These are phyloP conservation scores for Cucurbita moschata DNA, from an alignment of 306 rosid species.

Conservation along the genomic window DNA sequence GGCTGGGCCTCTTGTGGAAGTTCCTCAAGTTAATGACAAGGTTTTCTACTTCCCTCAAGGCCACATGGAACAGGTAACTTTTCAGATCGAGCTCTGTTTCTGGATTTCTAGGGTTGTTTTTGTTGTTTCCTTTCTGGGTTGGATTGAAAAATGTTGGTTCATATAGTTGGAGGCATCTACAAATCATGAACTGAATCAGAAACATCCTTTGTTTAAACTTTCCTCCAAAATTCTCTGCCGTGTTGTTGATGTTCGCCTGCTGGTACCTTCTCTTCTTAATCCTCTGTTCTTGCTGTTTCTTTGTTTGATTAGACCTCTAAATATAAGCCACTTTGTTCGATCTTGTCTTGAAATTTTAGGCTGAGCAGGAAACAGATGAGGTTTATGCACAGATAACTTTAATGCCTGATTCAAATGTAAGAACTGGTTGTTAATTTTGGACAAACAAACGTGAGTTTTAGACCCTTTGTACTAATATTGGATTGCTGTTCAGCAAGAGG, in stretches of 20 bases:
- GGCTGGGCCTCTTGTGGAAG: conserved; percentile 86
- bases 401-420: conserved; percentile 63
- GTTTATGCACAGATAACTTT: conserved; percentile 73
- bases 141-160: neutral
- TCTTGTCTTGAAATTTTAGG: conserved; percentile 33
- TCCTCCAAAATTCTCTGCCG: conserved; percentile 73
- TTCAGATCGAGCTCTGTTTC: conserved; percentile 10
- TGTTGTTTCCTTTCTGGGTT: neutral
- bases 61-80: conserved; percentile 76
- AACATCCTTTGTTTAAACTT: conserved; percentile 59
- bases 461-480: neutral
- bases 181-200: conserved; percentile 69
- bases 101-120: neutral
- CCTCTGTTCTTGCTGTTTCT: neutral
- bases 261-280: conserved; percentile 34
- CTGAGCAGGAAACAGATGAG: conserved; percentile 88
- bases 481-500: conserved; percentile 30
- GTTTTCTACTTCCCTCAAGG: conserved; percentile 91
- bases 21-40: conserved; percentile 45
- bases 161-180: conserved; percentile 79
- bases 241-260: conserved; percentile 39
- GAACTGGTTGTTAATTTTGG: conserved; percentile 10
- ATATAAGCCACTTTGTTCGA: neutral
- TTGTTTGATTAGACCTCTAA: neutral
- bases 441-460: neutral